Evolutionary conservation across 345 rosid genomes (phyloP), one percentile per base, ranked within the genome.

Genomic region (Cardamine chenopodiifolia): DNA sequence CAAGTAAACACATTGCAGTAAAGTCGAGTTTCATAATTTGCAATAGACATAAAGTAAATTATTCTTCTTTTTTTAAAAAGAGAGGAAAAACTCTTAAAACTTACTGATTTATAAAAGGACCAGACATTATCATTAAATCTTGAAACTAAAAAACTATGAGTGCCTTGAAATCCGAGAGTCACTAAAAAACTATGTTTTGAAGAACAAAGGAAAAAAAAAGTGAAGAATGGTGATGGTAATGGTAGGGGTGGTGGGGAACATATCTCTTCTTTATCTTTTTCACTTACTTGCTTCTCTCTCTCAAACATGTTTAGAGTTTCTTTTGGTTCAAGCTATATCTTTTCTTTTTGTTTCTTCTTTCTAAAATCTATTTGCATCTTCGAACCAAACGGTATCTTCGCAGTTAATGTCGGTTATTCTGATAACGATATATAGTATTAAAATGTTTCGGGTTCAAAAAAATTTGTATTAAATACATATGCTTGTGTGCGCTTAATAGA

Each of bases 181-280:
- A 62, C 71, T 77, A n/a, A n/a, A n/a, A n/a, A n/a, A n/a, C n/a
- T n/a, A n/a, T n/a, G n/a, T n/a, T n/a, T 9, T 17, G 58, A 70
- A 63, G 50, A 76, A 76, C 44, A 45, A 53, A 68, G 55, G 20
- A 49, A 56, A 19, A 45, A 48, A 53, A 60, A 68, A 55, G 64
- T 62, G 75, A 76, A 60, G 44, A 63, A 70, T 47, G 71, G 66
- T 76, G 71, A 76, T 76, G 75, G 57, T 63, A 63, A 35, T 70
- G 75, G 80, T 70, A 76, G 75, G 71, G 60, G 19, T 62, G 59
- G 66, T 70, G 76, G 80, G 80, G 80, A 70, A 77, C 80, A 77
- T 64, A 77, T 70, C 66, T 70, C 62, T 56, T 57, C 76, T 77
- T 71, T 71, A 55, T 56, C 71, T 37, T 70, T 55, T 45, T 47